Evolutionary conservation across 306 rosid species (phyloP), one percentile per base, ranked within the genome.

Genomic region (Trifolium fragiferum): DNA sequence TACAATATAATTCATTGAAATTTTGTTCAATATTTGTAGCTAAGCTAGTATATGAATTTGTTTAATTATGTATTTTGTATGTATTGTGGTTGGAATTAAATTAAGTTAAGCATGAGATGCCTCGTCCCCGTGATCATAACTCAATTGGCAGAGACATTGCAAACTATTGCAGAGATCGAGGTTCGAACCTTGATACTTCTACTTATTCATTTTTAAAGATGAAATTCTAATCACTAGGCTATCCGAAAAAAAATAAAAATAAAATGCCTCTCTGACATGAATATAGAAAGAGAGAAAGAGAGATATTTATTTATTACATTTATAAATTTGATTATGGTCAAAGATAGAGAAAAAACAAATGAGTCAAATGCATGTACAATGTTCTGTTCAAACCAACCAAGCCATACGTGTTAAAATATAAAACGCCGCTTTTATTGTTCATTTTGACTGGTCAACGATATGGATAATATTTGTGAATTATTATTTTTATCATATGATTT

Each of bases 371-470:
- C 81, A 80, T 84, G 85, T 75, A n/a, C n/a, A 50, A 75, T 82
- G 40, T 37, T 37, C 40, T 40, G 85, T 44, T 44, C 58, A 78
- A 63, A 59, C 66, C 74, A 66, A 44, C 16, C 54, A 19, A 41
- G 18, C 73, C 66, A 80, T 79, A 70, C 87, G 88, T 83, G 83
- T 76, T 76, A 66, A 16, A 40, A 8, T 16, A 47, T 67, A 49
- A 59, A 75, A 33, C 55, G 64, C 25, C 5, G 78, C 83, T 73
- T 86, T 90, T 80, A 88, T 73, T 81, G 84, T 57, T 66, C 60
- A 85, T 83, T 83, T 87, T 89, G 95, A 91, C 91, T 64, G 85
- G 92, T 91, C 97, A 91, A 83, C 68, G 40, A 41, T 32, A 14
- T 12, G 50, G 74, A 65, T 70, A 44, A 12, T 10, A 4, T 43